phyloP scores from a whole-genome alignment of 2,329 filamentous ascomycete genomes.

The Fusarium nisikadoi region DNA sequence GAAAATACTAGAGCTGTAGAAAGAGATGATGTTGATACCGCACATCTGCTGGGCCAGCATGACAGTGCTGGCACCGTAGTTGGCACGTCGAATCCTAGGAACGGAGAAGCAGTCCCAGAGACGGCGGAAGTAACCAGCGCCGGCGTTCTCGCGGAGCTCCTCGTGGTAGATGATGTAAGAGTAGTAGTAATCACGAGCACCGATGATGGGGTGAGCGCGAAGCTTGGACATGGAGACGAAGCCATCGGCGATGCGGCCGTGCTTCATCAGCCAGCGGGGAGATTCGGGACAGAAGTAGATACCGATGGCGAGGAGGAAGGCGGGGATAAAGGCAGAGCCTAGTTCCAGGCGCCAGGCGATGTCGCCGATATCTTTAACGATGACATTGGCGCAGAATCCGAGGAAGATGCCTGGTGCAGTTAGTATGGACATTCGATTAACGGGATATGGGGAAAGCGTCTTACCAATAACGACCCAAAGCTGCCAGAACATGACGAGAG shows the following conservation, averaged over 20 bases:
- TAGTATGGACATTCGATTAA: accelerated
- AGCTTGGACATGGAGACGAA: constrained; percentile 65
- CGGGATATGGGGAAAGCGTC: accelerated
- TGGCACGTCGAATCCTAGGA: constrained; percentile 75
- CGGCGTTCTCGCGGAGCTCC: constrained; percentile 52
- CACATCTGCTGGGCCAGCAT: constrained; percentile 84
- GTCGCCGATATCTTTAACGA: constrained; percentile 40
- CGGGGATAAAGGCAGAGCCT: constrained; percentile 70
- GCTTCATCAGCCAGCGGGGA: constrained; percentile 73
- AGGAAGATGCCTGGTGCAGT: constrained; percentile 47
- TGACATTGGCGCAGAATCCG: constrained; percentile 55
- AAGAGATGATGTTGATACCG: constrained; percentile 63
- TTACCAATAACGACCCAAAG: constrained; percentile 70
- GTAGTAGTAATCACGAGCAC: constrained; percentile 70
- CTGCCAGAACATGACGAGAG: constrained; percentile 84
- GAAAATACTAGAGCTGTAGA: constrained; percentile 29
- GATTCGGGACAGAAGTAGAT: constrained; percentile 74
- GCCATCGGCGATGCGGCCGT: constrained; percentile 68
- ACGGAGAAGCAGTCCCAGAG: constrained; percentile 73
- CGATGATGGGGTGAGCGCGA: constrained; percentile 65
- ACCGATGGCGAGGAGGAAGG: constrained; percentile 62
- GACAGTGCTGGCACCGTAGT: constrained; percentile 79
- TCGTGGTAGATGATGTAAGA: constrained; percentile 56
- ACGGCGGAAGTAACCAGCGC: constrained; percentile 57
- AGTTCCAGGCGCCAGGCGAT: constrained; percentile 58